Conservation (phyloP, 2,329 filamentous ascomycete species). For the Ophiocordyceps polyrhachis-furcata region DNA sequence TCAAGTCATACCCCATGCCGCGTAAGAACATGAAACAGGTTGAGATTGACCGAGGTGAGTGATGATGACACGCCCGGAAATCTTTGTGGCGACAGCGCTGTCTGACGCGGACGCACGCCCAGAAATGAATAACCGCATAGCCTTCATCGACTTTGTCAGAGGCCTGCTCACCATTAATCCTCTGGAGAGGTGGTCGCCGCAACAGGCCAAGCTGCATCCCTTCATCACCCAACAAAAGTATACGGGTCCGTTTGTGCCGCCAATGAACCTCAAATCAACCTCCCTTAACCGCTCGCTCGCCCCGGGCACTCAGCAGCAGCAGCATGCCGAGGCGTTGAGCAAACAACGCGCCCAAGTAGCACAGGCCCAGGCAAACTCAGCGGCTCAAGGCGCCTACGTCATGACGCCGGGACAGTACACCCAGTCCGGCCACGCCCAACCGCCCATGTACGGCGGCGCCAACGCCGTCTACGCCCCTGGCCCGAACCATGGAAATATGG, state of each 20-base stretch:
- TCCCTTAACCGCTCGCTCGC: slow-evolving; percentile 74
- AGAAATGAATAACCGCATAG: slow-evolving; percentile 98
- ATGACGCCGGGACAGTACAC: slow-evolving; percentile 29
- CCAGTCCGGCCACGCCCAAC: slow-evolving; percentile 27
- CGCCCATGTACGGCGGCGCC: slow-evolving; percentile 65
- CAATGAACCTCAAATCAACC: slow-evolving; percentile 86
- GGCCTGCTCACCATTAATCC: slow-evolving; percentile 89
- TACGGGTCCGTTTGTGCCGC: slow-evolving; percentile 86
- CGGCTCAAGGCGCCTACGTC: slow-evolving; percentile 47
- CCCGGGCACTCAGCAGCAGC: slow-evolving; percentile 85
- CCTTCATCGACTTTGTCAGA: slow-evolving; percentile 95
- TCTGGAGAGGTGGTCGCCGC: slow-evolving; percentile 89
- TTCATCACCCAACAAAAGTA: slow-evolving; percentile 99
- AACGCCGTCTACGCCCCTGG: slow-evolving; percentile 61
- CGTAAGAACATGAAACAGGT: slow-evolving; percentile 98
- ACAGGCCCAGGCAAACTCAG: slow-evolving; percentile 50
- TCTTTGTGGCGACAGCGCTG: background rate
- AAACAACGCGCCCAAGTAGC: slow-evolving; percentile 70
- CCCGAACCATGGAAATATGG: slow-evolving; percentile 25
- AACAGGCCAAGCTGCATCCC: slow-evolving; percentile 90
- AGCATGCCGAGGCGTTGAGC: slow-evolving; percentile 83
- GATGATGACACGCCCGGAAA: background rate
- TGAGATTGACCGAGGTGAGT: slow-evolving; percentile 80
- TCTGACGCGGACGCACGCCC: slow-evolving; percentile 1
- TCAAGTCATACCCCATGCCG: slow-evolving; percentile 95